Evolutionary conservation across 2,329 filamentous ascomycete species (phyloP), one percentile per base, ranked within the genome.

Genomic region (Arthrobotrys pseudoclavata): DNA sequence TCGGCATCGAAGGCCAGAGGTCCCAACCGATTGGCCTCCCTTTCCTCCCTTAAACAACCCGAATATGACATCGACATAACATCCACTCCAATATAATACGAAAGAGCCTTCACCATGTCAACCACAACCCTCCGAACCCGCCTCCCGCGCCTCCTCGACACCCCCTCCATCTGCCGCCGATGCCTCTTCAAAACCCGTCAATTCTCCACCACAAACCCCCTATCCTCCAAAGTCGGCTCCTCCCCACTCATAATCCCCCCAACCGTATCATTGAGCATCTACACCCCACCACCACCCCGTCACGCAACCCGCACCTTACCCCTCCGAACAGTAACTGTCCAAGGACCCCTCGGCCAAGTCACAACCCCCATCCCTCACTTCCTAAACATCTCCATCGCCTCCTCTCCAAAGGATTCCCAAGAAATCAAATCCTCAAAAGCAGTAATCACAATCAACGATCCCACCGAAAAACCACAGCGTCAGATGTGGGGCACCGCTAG

Each of bases 401-500:
- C 71, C 3, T 68, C 79, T 13, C 37, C 67, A 2, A 37, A 47
- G 20, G 86, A 89, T 70, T 88, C 91, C 10, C 4, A 5, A 80
- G 91, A 97, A 82, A 83, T 86, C 20, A 87, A 87, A 62, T 85
- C 87, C 29, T 86, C 88, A 80, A 91, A 90, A 82, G 89, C 91
- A 10, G 87, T 87, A 34, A 85, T 99, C 80, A 89, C 86, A 69
- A 89, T 99, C 10, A 84, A 90, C 82, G 88, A 98, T 84, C 84
- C 86, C 18, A 85, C 89, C 18, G 84, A 89, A 66, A 91, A 90
- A 85, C 87, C 92, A 79, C 95, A 98, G 85, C 91, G 91, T 83
- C 92, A 92, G 84, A 98, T 98, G 94, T 98, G 96, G 96, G 96
- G 95, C 79, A 98, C 95, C 4, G 92, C 90, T 52, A 94, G 96